Percentiles rank a stretch among this genome's conserved stretches.
phyloP scores from a whole-genome alignment of 1,284 basidiomycete genomes.

The Ganoderma leucocontextum region DNA sequence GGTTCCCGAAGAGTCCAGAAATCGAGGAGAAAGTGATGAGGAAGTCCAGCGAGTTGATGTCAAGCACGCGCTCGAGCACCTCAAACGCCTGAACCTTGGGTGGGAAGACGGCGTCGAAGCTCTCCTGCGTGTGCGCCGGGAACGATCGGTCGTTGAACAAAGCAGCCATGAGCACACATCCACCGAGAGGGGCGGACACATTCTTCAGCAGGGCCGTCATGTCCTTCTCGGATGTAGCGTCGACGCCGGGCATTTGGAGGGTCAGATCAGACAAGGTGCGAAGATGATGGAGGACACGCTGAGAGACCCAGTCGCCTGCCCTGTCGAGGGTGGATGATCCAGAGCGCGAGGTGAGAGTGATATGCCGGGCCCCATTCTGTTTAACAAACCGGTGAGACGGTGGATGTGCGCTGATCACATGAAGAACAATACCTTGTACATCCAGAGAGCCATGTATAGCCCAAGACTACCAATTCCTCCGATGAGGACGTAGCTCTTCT shows the following conservation, averaged over 20 bases:
- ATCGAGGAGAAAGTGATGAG: conserved; percentile 48
- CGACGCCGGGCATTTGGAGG: conserved; percentile 40
- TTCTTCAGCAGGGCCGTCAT: conserved; percentile 36
- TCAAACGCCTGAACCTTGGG: conserved; percentile 45
- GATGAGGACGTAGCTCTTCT: conserved; percentile 34
- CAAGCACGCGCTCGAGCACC: conserved; percentile 33
- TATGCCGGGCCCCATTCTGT: conserved; percentile 48
- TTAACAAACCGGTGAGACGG: background rate
- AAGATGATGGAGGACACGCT: conserved; percentile 44
- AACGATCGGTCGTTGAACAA: conserved; percentile 46
- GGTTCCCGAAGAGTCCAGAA: conserved; percentile 45
- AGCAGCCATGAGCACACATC: conserved; percentile 47
- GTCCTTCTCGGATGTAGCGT: conserved; percentile 38
- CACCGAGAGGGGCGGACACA: conserved; percentile 40
- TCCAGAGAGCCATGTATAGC: conserved; percentile 45
- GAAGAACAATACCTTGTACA: conserved; percentile 46
- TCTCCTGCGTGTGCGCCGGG: conserved; percentile 40
- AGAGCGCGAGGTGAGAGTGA: conserved; percentile 50
- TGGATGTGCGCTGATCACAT: background rate
- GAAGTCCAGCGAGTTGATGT: conserved; percentile 46
- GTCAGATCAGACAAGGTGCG: conserved; percentile 39
- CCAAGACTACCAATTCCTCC: conserved; percentile 41
- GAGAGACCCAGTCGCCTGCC: conserved; percentile 33
- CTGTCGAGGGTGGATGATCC: conserved; percentile 38
- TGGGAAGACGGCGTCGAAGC: conserved; percentile 40